Evolutionary conservation across 1,139 yeast species (phyloP), one percentile per base, ranked within the genome.

Genomic region (Spencermartinsiella ligniputridi): DNA sequence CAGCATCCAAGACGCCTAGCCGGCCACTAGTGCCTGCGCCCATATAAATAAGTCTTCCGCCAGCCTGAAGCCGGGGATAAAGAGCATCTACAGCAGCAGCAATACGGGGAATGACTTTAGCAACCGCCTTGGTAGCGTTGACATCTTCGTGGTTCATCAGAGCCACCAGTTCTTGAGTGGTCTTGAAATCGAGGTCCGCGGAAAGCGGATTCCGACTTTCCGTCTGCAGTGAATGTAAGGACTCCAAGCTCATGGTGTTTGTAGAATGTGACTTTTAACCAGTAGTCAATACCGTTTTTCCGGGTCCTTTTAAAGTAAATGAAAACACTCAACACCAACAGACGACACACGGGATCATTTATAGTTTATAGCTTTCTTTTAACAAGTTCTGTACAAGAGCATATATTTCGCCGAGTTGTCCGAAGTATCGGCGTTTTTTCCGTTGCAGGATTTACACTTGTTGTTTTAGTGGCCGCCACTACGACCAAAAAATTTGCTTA

Each of bases 21-120:
- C 64, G 46, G n/a, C 66, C 66, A 44, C 63, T 57, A 15, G 64
- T 56, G 3, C 66, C 66, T 2, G 66, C 63, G 9, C 66, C 66
- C 24, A 61, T 45, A 40, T 61, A 61, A 24, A 61, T 51, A 17
- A 61, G 41, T 21, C 66, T 45, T 4, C 65, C 66, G 0, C 61
- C 63, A 8, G 46, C 35, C 17, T 40, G 39, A 8, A 61, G 47
- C 35, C 50, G 51, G 3, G 64, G 65, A 19, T 48, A 54, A n/a
- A 59, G 46, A 11, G 41, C 53, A 27, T 61, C 66, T 8, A 60
- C 54, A 3, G 60, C 59, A 2, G 46, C 49, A 2, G 61, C 52
- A 30, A 62, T 51, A 3, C 38, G 44, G 13, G 53, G 51, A n/a
- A 53, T 25, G 35, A 54, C 47, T 17, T 47, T 40, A 4, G 34